phyloP scores from a whole-genome alignment of 169 alveolate species.

The Eimeria necatrix region DNA sequence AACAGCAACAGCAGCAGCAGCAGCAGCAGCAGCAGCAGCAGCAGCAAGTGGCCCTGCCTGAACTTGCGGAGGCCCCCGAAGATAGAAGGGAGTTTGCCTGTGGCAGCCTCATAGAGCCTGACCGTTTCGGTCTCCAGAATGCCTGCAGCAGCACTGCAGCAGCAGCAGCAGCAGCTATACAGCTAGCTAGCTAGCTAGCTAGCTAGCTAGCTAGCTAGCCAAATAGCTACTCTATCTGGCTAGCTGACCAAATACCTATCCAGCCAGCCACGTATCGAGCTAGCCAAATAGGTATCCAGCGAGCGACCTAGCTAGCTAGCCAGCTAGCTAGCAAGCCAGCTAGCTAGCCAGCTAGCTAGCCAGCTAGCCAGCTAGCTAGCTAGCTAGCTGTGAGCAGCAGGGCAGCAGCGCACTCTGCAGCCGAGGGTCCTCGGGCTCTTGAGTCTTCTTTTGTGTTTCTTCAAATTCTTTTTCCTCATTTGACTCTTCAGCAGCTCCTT shows the following conservation, averaged over 20 bases:
- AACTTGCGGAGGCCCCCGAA: constrained; percentile 24
- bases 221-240: neutral
- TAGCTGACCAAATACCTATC: neutral
- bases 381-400: no score
- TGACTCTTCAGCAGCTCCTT: neutral
- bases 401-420: no score
- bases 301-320: no score
- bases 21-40: constrained; percentile 7
- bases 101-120: constrained; percentile 34
- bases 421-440: no score
- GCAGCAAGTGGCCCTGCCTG: neutral
- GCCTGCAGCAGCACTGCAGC: constrained; percentile 54
- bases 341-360: no score
- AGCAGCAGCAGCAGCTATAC: neutral
- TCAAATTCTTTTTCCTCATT: neutral
- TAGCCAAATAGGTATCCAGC: no score
- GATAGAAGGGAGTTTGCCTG: neutral
- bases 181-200: constrained; percentile 23
- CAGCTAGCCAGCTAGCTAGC: no score
- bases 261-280: neutral
- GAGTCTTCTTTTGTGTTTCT: no score
- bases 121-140: neutral
- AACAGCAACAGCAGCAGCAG: neutral
- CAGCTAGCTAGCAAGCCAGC: no score
- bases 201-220: neutral